phyloP scores from a whole-genome alignment of 257 asterid species.

The Solanum pimpinellifolium region DNA sequence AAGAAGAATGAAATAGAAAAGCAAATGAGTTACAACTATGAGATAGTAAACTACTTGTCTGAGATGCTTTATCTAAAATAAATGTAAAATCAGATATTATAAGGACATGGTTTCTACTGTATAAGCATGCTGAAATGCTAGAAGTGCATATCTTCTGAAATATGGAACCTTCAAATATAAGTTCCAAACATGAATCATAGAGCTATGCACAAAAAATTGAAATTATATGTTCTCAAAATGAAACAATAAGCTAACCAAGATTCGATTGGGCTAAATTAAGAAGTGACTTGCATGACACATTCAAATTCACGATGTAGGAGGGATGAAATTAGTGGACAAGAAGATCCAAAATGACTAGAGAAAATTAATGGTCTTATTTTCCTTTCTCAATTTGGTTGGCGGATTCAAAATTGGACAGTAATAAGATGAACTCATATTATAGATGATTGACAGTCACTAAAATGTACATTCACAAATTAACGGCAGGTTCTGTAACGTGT shows the following conservation, averaged over 20 bases:
- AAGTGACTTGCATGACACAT: background rate
- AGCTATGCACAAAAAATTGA: background rate
- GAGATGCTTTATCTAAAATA: background rate
- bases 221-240: background rate
- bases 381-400: background rate
- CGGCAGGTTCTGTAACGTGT: background rate
- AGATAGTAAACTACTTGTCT: background rate
- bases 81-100: background rate
- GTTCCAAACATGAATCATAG: background rate
- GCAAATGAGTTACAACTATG: background rate
- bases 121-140: background rate
- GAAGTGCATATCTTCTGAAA: background rate
- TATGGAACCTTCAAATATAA: background rate
- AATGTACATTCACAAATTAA: background rate
- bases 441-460: background rate
- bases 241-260: background rate
- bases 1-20: slow-evolving; percentile 7
- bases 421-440: background rate
- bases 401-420: background rate
- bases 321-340: background rate
- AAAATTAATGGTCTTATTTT: background rate
- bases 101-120: background rate
- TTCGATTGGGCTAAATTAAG: background rate
- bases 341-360: background rate
- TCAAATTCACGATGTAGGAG: background rate